Evolutionary conservation across 305 asterid species (phyloP), one percentile per base, ranked within the genome.

Genomic region (Fraxinus velutina): DNA sequence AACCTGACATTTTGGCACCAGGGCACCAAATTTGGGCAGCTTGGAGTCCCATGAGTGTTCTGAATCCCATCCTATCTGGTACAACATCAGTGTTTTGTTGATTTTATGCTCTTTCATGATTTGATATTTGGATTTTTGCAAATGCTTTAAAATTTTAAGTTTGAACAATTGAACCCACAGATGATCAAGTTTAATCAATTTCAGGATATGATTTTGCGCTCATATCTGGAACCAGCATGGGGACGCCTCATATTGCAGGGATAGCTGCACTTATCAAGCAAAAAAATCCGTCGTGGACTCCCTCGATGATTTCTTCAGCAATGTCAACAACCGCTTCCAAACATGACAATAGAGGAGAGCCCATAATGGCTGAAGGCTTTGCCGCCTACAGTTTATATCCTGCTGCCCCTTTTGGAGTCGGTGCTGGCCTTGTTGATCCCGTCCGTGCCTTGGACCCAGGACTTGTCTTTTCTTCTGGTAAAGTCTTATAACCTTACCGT

Each of bases 11-110:
- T 84, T 85, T 95, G 84, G 99, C 99, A 42, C 98, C 98, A 0
- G 99, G 97, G 47, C 91, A 93, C 88, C 99, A 95, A 84, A 93
- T 95, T 64, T 95, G 98, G 98, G 97, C 94, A 47, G 98, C 98
- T 47, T 95, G 98, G 99, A 95, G 97, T 82, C 97, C 99, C 86
- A 87, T 89, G 93, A 95, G 99, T 85, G 90, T 84, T 80, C 77
- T 21, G 57, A 86, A 91, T 88, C 94, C 97, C 62, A 83, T 92
- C 57, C 87, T 91, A 32, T 84, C 92, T 13, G 99, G 99, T 93
- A 89, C 4, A 64, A 89, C 2, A 64, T 42, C 36, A 32, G 21
- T 73, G 12, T 8, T 4, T 64, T 21, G 47, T 24, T 12, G 42
- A 0, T n/a, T 33, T 57, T 34, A 64, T 15, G 47, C 57, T 12